phyloP scores from a whole-genome alignment of 2,329 filamentous ascomycete species.

The Neopestalotiopsis sp. region DNA sequence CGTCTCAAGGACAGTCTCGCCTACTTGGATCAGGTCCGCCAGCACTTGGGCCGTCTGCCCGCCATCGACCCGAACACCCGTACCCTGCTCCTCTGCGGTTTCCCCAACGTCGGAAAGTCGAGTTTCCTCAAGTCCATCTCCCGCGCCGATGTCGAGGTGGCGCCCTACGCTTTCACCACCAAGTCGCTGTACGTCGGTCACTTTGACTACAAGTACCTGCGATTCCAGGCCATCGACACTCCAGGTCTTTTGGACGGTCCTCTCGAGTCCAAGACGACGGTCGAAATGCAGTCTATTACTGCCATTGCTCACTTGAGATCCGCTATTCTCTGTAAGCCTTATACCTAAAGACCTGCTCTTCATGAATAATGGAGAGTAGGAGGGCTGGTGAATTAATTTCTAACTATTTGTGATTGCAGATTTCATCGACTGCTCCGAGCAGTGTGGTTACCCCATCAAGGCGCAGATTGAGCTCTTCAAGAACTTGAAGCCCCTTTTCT shows the following conservation, averaged over 20 bases:
- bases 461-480: conserved; percentile 95
- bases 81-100: conserved; percentile 94
- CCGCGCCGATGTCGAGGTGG: conserved; percentile 92
- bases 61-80: conserved; percentile 98
- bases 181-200: conserved; percentile 97
- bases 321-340: conserved; percentile 71
- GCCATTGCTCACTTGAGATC: conserved; percentile 96
- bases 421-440: conserved; percentile 85
- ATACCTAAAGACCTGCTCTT: background rate
- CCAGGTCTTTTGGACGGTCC: conserved; percentile 98
- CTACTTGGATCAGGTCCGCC: conserved; percentile 95
- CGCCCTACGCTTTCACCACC: conserved; percentile 98
- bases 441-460: conserved; percentile 80
- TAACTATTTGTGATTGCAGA: conserved; percentile 40
- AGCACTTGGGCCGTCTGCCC: conserved; percentile 95
- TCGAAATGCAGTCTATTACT: conserved; percentile 98
- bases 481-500: conserved; percentile 95
- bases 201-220: conserved; percentile 94
- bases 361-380: background rate
- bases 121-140: conserved; percentile 93
- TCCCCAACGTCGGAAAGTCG: conserved; percentile 97
- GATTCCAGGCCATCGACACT: conserved; percentile 82
- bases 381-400: background rate
- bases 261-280: conserved; percentile 99
- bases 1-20: conserved; percentile 91